phyloP scores from a whole-genome alignment of 2,329 filamentous ascomycete genomes.

The Colletotrichum orchidophilum region DNA sequence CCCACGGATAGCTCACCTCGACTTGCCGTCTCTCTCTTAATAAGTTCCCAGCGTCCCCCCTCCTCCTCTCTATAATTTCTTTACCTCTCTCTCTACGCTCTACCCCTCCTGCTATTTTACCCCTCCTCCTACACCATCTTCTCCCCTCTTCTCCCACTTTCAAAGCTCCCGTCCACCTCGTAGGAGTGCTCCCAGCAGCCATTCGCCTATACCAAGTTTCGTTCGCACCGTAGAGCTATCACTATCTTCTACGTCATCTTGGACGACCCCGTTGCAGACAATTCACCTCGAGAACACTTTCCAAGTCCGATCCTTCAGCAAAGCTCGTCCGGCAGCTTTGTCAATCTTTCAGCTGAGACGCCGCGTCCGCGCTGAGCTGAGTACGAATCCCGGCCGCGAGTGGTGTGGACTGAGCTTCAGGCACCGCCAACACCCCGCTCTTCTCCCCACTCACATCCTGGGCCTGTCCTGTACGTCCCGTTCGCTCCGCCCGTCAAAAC shows the following conservation, averaged over 20 bases:
- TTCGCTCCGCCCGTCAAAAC: slow-evolving; percentile 16
- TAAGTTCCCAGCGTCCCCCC: slow-evolving; percentile 12
- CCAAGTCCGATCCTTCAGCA: neutral
- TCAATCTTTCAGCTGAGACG: neutral
- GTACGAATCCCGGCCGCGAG: slow-evolving; percentile 16
- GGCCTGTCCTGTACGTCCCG: slow-evolving; percentile 23
- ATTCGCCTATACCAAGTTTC: neutral
- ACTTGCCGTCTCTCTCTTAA: slow-evolving; percentile 20
- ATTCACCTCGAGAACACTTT: slow-evolving; percentile 4
- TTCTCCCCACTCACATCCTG: slow-evolving; percentile 28
- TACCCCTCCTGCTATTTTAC: slow-evolving; percentile 19
- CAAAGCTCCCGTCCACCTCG: slow-evolving; percentile 4
- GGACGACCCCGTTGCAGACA: neutral
- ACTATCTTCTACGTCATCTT: neutral
- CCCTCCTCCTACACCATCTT: neutral
- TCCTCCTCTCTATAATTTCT: neutral
- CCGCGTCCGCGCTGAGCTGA: slow-evolving; percentile 6
- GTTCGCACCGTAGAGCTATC: neutral
- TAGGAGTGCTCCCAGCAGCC: neutral
- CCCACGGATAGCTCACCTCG: neutral
- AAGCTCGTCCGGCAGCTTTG: neutral
- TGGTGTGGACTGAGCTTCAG: slow-evolving; percentile 31
- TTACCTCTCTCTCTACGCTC: slow-evolving; percentile 1
- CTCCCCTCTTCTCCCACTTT: neutral
- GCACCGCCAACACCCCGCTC: slow-evolving; percentile 28